Evolutionary conservation across 1,139 yeast genomes (phyloP).

Genomic region (Magnusiomyces suaveolens): DNA sequence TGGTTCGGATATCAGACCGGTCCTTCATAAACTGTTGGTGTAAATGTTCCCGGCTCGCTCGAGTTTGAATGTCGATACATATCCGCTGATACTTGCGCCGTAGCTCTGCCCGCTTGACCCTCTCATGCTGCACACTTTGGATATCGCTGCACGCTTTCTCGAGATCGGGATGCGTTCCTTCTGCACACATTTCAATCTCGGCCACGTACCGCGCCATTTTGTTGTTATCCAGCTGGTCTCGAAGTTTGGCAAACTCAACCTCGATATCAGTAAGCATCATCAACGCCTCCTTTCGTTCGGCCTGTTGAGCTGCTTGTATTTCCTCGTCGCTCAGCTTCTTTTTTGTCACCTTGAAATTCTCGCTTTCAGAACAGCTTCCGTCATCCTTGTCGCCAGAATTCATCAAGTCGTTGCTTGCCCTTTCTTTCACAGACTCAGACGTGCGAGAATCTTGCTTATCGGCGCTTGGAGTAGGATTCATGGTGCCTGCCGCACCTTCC

Average conservation of each 20-base stretch:
- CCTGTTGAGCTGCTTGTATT: constrained; percentile 29
- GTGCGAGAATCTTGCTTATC: too few relatives aligned
- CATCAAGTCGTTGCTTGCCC: too few relatives aligned
- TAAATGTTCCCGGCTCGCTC: constrained; percentile 66
- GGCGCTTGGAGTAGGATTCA: too few relatives aligned
- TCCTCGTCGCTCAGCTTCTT: constrained; percentile 32
- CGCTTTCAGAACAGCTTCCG: not conserved
- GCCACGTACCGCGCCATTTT: constrained; percentile 66
- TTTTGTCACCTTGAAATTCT: not conserved
- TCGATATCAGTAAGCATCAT: constrained; percentile 68
- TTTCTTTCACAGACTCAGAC: too few relatives aligned
- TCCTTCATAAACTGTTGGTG: constrained; percentile 78
- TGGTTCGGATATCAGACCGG: constrained; percentile 56
- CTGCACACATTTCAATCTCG: constrained; percentile 76
- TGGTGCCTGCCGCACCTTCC: too few relatives aligned
- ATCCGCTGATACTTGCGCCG: constrained; percentile 62
- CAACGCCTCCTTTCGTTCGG: constrained; percentile 50
- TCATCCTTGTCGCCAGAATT: not conserved
- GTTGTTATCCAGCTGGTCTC: constrained; percentile 49
- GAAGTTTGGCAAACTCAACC: constrained; percentile 69
- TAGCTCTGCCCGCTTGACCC: constrained; percentile 56
- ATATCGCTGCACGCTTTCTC: constrained; percentile 58
- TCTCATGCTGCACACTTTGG: constrained; percentile 59
- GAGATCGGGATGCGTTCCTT: constrained; percentile 85
- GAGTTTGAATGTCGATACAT: constrained; percentile 72